phyloP scores from a whole-genome alignment of 2,329 filamentous ascomycete genomes.

The Tolypocladium pustulatum region DNA sequence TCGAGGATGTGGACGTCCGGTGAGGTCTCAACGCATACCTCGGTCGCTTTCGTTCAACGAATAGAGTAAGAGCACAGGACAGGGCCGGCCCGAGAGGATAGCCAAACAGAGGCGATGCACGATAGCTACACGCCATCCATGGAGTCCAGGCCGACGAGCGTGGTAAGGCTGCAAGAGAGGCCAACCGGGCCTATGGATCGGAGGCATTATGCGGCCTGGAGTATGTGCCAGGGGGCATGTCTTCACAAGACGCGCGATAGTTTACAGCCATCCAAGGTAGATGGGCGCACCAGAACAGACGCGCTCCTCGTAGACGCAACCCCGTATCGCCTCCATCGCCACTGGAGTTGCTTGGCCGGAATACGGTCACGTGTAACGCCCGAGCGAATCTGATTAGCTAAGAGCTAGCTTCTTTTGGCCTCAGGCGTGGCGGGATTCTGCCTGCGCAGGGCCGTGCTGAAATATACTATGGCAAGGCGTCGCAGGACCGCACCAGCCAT shows the following conservation, averaged over 20 bases:
- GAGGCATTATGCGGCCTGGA: not conserved
- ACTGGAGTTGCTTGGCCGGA: too few relatives aligned
- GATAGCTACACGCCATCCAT: not conserved
- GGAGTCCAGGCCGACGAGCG: not conserved
- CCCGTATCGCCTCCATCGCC: too few relatives aligned
- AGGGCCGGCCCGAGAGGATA: not conserved
- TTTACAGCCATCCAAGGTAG: not conserved
- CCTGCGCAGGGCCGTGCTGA: conserved; percentile 29
- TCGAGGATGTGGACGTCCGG: not conserved
- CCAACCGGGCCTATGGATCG: not conserved
- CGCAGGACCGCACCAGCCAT: conserved; percentile 33
- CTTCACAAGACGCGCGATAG: not conserved
- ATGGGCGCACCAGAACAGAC: not conserved
- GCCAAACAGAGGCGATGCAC: not conserved
- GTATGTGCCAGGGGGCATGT: not conserved
- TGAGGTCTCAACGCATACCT: not conserved
- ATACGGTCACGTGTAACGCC: not conserved
- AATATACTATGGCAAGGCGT: conserved; percentile 27
- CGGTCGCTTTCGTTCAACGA: not conserved
- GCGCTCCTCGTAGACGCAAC: not conserved
- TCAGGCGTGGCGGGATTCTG: conserved; percentile 14
- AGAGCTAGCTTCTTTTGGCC: conserved; percentile 8
- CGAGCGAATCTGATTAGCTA: conserved; percentile 9
- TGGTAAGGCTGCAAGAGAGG: not conserved
- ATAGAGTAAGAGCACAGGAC: not conserved